Base-by-base conservation (phyloP, 139 green algal genomes). In the Bryopsis sp. region DNA sequence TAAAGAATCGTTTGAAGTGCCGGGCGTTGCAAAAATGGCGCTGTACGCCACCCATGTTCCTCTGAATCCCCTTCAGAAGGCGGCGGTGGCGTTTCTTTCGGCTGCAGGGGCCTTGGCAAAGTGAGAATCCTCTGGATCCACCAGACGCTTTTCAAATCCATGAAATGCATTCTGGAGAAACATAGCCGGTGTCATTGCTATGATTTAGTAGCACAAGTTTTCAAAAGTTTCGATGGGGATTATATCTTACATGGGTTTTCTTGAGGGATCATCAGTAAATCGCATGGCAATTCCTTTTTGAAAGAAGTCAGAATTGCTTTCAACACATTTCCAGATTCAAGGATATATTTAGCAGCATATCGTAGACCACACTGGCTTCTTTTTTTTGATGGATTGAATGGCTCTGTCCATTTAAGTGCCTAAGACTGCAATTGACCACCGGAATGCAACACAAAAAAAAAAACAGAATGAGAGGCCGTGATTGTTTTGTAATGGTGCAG, bases 51-150 rank as follows among this genome's bases (percentile, higher is more conserved):
- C 83, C 1, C 87, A 93, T 58, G 58, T 91, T 2, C 81, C 80
- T 0, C 75, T 94, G 1, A 78, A 67, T 35, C 39, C 74, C 0
- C 48, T 87, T 2, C 85, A 95, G 59, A 87, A 87, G 50, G 79
- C 64, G 0, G 77, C 81, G 2, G 62, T 95, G 2, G 83, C 83
- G 0, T 22, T 90, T 11, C 50, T 88, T 1, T 76, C 82, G 2
- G 73, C 79, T 0, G 26, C 82, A 0, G 85, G 82, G 0, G 85
- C 88, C 4, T 63, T 93, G 1, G 3, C 78, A 2, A 82, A 68
- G 81, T 85, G 19, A 26, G 48, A 26, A 39, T 43, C 43, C 66
- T 33, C 39, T n/a, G 31, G 15, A 2, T 62, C 24, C 28, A 54
- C 3, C 28, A n/a, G 31, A 39, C 58, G 26, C 26, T 39, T 39